Base-by-base conservation (phyloP, 495 filamentous ascomycete genomes). In the Echria macrotheca region DNA sequence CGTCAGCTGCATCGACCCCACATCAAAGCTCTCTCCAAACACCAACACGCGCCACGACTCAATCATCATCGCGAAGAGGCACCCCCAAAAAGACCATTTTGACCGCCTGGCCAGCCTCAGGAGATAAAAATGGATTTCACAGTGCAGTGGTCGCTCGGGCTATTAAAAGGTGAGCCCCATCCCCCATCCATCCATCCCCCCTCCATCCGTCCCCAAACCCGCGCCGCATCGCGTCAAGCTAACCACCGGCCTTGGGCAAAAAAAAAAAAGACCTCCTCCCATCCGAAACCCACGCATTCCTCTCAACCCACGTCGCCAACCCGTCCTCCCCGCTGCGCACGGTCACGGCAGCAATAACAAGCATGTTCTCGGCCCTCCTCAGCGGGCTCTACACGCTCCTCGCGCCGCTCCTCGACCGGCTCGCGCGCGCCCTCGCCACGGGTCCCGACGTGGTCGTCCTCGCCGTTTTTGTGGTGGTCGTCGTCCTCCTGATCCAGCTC, bases 361-460 rank as follows among this genome's bases (percentile, higher is more conserved):
- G 48, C 55, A 1, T 51, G 56, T 0, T 48, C 4, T 1, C 46
- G 3, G 15, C 46, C 7, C 15, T 45, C 32, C 3, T 25, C 11
- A 9, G 32, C 1, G 5, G 15, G 0, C 14, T 58, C 15, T 41
- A 26, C 21, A 60, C 65, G 15, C 44, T 79, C 40, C 58, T 78
- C 6, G 62, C 67, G 11, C 68, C 83, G n/a, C 64, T 82, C 47
- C 53, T 72, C 40, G 65, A 72, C 53, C 51, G 75, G 40, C 61
- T 72, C 19, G 66, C 57, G 33, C 45, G 44, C 14, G 50, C 59
- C 9, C 57, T 74, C 10, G 55, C 63, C 38, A 60, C 55, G 54
- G 70, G 72, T 57, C 80, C 77, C 4, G 82, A 87, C 68, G 55
- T 80, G 36, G 79, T 83, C 14, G 65, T 86, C 47, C 58, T 82